Evolutionary conservation across 2,329 filamentous ascomycete genomes (phyloP), one percentile per base, ranked within the genome.

Genomic region (Colletotrichum graminicola): DNA sequence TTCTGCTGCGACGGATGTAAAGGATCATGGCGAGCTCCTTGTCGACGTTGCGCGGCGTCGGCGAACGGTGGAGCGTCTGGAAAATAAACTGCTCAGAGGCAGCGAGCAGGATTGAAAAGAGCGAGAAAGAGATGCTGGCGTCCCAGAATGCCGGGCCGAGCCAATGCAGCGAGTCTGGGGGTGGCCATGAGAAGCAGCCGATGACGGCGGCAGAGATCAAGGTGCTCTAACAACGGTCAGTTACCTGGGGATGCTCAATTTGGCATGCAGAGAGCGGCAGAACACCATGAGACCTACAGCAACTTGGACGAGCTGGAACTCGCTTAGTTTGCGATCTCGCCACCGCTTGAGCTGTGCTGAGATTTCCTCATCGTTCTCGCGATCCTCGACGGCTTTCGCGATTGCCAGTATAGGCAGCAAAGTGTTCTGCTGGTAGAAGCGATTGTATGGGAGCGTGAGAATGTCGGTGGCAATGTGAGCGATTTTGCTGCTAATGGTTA

Each of bases 41-140:
- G 47, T 69, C 63, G 34, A 73, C 52, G 23, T 67, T 67, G 29
- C 56, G 66, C n/a, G 64, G 57, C 52, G 56, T 66, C 36, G 74
- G 64, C 4, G 66, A 72, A 29, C 73, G 65, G 51, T 75, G 73
- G n/a, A 76, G 67, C 10, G 74, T 73, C 21, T 68, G 71, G 60
- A 77, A 77, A n/a, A 78, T 75, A 69, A 76, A 77, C 26, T 75
- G 73, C 64, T 77, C 69, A 2, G 76, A 76, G 2, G 76, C 76
- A 2, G 77, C 76, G n/a, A 78, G 75, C 11, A 77, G 72, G 34
- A 78, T 75, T 1, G 76, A 75, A 43, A 75, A 76, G 45, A 78
- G 73, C 3, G 77, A 77, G 11, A 78, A 66, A 1, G 76, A 73
- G 26, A 78, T 68, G 23, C 75, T 76, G 29, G 75, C 72, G 62